Percentiles rank a stretch among this genome's conserved stretches.
These are phyloP conservation scores for Gynostemma pentaphyllum DNA, from an alignment of 306 rosid genomes.

Conservation along the genomic window DNA sequence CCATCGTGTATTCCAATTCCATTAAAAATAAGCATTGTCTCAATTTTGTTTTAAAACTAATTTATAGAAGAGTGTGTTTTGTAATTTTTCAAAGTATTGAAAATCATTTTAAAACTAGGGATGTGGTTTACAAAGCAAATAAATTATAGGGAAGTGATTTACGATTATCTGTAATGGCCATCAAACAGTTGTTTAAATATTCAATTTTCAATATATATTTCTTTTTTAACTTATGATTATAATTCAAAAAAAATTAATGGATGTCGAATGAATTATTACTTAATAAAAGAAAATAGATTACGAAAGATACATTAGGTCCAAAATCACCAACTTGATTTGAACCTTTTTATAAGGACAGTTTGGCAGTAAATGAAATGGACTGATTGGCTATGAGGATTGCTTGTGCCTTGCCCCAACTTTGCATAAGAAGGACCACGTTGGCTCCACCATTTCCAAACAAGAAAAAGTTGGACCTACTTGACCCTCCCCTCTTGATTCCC, in stretches of 20 bases:
- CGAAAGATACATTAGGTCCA: not conserved
- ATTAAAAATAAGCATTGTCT: too few species aligned
- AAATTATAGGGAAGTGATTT: too few species aligned
- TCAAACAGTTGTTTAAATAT: too few species aligned
- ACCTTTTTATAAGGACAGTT: not conserved
- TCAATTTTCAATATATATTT: too few species aligned
- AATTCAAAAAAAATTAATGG: not conserved
- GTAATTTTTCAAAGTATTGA: too few species aligned
- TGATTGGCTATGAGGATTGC: not conserved
- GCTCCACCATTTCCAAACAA: not conserved
- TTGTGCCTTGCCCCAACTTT: too few species aligned
- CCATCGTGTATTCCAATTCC: too few species aligned
- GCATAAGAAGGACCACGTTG: not conserved
- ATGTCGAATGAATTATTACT: not conserved
- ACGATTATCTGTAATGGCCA: too few species aligned
- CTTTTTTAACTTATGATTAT: not conserved
- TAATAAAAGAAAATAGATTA: not conserved
- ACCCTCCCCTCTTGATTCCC: not conserved
- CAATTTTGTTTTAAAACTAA: too few species aligned
- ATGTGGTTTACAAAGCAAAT: too few species aligned
- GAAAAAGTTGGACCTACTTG: not conserved
- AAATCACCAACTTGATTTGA: not conserved
- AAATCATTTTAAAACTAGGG: too few species aligned
- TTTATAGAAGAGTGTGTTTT: too few species aligned
- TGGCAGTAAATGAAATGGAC: not conserved